These are phyloP conservation scores for Lasiosphaeria hispida DNA, from an alignment of 495 filamentous ascomycete species.

Conservation along the genomic window DNA sequence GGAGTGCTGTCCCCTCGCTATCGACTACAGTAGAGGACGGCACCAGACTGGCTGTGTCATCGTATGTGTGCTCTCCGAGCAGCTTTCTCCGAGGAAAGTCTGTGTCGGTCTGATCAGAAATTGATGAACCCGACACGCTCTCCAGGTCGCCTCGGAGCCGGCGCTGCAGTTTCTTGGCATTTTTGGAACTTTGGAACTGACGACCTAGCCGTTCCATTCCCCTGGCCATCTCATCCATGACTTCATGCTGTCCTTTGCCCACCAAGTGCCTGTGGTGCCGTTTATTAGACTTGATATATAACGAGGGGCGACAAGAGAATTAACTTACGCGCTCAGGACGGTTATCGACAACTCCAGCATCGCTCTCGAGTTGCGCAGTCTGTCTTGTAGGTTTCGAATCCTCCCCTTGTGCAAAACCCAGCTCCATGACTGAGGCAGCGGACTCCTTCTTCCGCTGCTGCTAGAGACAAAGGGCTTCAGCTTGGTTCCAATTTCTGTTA, in stretches of 20 bases:
- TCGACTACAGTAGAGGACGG: not conserved
- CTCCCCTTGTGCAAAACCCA: constrained; percentile 20
- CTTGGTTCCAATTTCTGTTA: constrained; percentile 12
- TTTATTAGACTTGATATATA: too few relatives aligned
- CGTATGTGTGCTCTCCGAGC: not conserved
- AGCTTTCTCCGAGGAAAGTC: constrained; percentile 2
- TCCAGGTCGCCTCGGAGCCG: constrained; percentile 22
- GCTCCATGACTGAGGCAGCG: constrained; percentile 10
- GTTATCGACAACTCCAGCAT: constrained; percentile 20
- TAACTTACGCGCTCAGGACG: constrained; percentile 19
- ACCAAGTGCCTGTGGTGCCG: constrained; percentile 13
- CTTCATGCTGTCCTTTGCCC: constrained; percentile 24
- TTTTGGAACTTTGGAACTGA: constrained; percentile 12
- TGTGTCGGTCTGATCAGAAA: constrained; percentile 7
- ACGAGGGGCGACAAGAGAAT: too few relatives aligned
- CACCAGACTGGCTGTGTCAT: not conserved
- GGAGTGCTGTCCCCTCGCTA: not conserved
- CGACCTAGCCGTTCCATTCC: constrained; percentile 14
- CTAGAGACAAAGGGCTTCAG: constrained; percentile 5
- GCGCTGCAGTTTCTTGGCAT: constrained; percentile 10
- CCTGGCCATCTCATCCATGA: constrained; percentile 18
- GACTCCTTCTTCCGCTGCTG: constrained; percentile 10
- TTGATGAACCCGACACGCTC: constrained; percentile 15
- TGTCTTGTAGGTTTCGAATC: constrained; percentile 15
- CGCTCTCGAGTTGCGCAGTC: constrained; percentile 20